Conservation (phyloP, 1,139 yeast species). For the Blastobotrys capitulatus region DNA sequence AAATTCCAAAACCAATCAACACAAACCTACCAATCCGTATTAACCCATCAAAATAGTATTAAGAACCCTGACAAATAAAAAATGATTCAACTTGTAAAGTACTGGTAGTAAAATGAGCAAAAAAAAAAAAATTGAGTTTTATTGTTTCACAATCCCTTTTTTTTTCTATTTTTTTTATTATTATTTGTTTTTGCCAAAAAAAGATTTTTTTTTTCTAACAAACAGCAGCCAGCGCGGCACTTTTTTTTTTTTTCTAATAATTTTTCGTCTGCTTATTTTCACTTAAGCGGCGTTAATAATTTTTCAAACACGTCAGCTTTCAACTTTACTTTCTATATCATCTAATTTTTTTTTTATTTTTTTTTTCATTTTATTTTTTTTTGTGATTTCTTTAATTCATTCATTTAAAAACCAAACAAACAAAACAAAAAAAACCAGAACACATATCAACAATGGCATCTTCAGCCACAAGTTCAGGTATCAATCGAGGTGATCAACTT, state of each 20-base stretch:
- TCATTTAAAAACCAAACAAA: neutral
- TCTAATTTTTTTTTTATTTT: neutral
- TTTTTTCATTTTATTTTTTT: neutral
- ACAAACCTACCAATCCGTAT: too few species aligned
- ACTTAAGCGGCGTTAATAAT: too few species aligned
- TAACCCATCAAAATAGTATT: too few species aligned
- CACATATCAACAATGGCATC: neutral
- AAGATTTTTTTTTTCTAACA: neutral
- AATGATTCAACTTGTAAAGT: neutral
- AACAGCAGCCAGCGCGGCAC: neutral
- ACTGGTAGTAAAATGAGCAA: neutral
- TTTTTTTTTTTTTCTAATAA: neutral
- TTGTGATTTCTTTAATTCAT: neutral
- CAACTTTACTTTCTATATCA: neutral
- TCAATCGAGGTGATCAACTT: constrained; percentile 8
- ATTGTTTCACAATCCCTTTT: neutral
- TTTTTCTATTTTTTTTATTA: neutral
- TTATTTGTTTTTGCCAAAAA: neutral
- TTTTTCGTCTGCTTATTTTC: too few species aligned
- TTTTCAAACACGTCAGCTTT: neutral
- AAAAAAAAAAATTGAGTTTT: neutral
- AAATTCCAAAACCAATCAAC: too few species aligned
- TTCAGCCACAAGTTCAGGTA: neutral
- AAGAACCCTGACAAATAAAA: too few species aligned
- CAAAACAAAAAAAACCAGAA: neutral